Evolutionary conservation across 345 rosid species (phyloP).

Genomic region (Euphorbia pulcherrima): DNA sequence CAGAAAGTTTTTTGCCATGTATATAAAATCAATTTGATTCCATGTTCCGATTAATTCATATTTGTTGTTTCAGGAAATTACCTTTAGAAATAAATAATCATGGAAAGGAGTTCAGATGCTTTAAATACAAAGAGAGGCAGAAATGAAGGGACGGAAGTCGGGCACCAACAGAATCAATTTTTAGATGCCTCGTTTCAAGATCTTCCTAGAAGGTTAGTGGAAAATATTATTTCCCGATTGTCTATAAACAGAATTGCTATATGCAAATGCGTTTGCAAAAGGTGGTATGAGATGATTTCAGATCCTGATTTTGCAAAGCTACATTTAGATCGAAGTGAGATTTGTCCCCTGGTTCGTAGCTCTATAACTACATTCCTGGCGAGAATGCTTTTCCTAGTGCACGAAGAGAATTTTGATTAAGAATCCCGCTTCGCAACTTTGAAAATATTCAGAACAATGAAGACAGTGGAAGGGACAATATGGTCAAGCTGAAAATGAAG

Average conservation of each 20-base stretch:
- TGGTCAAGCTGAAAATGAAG: too few relatives aligned
- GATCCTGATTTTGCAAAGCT: conserved; percentile 23
- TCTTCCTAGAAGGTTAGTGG: not conserved
- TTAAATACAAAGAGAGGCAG: not conserved
- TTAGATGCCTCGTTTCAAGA: not conserved
- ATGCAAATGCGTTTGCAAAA: not conserved
- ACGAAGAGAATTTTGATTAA: too few relatives aligned
- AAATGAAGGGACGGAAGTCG: not conserved
- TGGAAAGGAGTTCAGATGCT: not conserved
- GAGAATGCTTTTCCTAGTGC: too few relatives aligned
- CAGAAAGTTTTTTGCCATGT: not conserved
- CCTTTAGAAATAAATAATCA: not conserved
- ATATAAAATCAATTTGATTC: too few relatives aligned
- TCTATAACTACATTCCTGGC: too few relatives aligned
- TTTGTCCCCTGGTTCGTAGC: conserved; percentile 7
- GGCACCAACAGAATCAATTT: not conserved
- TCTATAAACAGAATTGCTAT: not conserved
- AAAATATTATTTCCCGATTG: not conserved
- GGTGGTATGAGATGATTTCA: too few relatives aligned
- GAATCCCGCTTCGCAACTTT: too few relatives aligned
- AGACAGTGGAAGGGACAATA: too few relatives aligned
- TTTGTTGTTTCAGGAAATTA: not conserved
- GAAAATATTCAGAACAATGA: too few relatives aligned
- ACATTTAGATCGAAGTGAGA: conserved; percentile 20
- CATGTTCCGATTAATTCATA: not conserved